Evolutionary conservation across 768 basidiomycete genomes (phyloP), one percentile per base, ranked within the genome.

Genomic region (Auriscalpium vulgare): DNA sequence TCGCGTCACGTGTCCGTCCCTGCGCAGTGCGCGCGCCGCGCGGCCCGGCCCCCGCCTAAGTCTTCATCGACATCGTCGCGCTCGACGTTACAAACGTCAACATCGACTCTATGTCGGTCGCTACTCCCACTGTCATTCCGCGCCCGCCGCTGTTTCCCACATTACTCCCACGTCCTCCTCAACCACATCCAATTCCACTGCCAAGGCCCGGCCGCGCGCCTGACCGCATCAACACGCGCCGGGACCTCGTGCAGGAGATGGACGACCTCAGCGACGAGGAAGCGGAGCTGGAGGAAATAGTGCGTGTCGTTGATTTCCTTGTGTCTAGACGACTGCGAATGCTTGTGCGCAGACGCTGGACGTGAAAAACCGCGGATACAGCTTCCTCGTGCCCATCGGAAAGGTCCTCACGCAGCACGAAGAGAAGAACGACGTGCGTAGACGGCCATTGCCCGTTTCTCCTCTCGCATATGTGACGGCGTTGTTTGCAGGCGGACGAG

Each of bases 211-310:
- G 78, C 40, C 78, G 79, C 51, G 72, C 72, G 2, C 79, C 83
- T 61, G 79, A 77, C 2, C 77, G 80, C 46, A 68, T 89, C 61
- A 85, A 83, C 62, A 75, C 78, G 36, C 74, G 78, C 44, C 80
- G 90, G 21, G 85, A 91, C 67, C 67, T 90, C 35, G 78, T 81
- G 58, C 79, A 82, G 43, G 88, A 92, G 67, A 85, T 88, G 76
- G 87, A 89, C 49, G 88, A 92, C 63, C 70, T 92, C 58, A 90
- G 87, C 56, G 90, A 91, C 55, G 90, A 91, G 67, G 90, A 91
- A 69, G 80, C 75, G 51, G 87, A 91, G 62, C 66, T 91, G n/a
- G 89, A 91, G 56, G 86, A 87, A 46, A 74, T 82, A 61, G 89
- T 87, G 64, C 60, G 80, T 72, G 21, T 38, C 47, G 45, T 9